Evolutionary conservation across 805 yeast genomes (phyloP).

Genomic region (Starmerella floricola): DNA sequence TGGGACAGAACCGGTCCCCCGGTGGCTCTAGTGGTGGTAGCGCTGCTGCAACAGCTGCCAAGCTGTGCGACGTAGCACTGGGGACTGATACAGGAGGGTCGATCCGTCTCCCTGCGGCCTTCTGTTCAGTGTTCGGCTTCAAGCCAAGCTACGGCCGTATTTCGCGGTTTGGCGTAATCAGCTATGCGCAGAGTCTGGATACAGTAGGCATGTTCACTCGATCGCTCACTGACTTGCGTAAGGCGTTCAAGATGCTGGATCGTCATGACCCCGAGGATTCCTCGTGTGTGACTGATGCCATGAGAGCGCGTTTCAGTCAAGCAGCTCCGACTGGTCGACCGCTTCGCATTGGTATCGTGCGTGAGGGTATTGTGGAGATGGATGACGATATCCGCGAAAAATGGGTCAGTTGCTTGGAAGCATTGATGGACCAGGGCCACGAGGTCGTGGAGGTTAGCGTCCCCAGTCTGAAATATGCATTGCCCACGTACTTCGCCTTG

Average conservation of each 20-base stretch:
- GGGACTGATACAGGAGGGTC: constrained; percentile 99
- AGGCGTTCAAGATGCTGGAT: constrained; percentile 48
- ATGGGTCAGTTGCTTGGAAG: constrained; percentile 38
- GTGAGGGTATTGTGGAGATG: constrained; percentile 51
- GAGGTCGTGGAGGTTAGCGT: constrained; percentile 52
- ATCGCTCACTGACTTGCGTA: constrained; percentile 34
- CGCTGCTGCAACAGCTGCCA: constrained; percentile 80
- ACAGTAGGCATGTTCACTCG: constrained; percentile 76
- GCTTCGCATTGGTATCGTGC: constrained; percentile 58
- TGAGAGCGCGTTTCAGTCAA: constrained; percentile 14
- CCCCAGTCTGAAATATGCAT: constrained; percentile 51
- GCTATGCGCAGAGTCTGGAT: constrained; percentile 89
- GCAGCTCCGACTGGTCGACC: constrained; percentile 9
- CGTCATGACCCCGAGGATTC: constrained; percentile 65
- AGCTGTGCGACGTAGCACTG: constrained; percentile 55
- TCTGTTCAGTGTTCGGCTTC: constrained; percentile 72
- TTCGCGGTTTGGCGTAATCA: constrained; percentile 81
- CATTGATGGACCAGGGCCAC: constrained; percentile 39
- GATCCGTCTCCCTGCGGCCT: constrained; percentile 81
- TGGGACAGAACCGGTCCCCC: constrained; percentile 32
- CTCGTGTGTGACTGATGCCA: constrained; percentile 35
- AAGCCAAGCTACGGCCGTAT: constrained; percentile 90
- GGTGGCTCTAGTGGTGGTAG: constrained; percentile 98
- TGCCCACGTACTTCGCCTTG: constrained; percentile 76
- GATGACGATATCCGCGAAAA: constrained; percentile 35